These are phyloP conservation scores for Truncatella angustata DNA, from an alignment of 2,329 filamentous ascomycete genomes.

Conservation along the genomic window DNA sequence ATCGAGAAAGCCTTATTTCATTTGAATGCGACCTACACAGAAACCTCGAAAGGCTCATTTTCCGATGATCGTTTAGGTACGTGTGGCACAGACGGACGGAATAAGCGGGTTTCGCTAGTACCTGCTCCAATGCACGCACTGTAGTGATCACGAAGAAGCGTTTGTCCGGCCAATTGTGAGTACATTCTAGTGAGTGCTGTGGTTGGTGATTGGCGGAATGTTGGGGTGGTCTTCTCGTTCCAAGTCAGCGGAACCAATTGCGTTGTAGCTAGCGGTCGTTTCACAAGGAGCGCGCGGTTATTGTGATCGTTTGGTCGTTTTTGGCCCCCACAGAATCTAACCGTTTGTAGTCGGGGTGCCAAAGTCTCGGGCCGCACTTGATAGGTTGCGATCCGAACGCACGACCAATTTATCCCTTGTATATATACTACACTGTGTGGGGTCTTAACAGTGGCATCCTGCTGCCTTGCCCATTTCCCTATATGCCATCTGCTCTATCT, in stretches of 20 bases:
- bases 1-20: neutral
- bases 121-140: neutral
- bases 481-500: neutral
- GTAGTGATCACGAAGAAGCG: no score
- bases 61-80: no score
- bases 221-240: neutral
- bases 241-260: conserved; percentile 1
- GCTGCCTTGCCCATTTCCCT: neutral
- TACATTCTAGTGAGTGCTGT: no score
- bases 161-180: neutral
- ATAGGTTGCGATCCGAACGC: neutral
- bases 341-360: neutral
- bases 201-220: neutral
- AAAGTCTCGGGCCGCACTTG: neutral
- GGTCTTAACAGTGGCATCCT: no score
- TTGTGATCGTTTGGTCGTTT: neutral
- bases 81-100: neutral
- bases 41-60: conserved; percentile 1
- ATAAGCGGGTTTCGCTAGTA: no score
- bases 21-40: neutral
- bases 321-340: conserved; percentile 1
- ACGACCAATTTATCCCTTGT: neutral
- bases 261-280: neutral
- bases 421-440: neutral
- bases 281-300: neutral